These are phyloP conservation scores for Trichosporon sp. DNA, from an alignment of 1,284 basidiomycete species.

Conservation along the genomic window DNA sequence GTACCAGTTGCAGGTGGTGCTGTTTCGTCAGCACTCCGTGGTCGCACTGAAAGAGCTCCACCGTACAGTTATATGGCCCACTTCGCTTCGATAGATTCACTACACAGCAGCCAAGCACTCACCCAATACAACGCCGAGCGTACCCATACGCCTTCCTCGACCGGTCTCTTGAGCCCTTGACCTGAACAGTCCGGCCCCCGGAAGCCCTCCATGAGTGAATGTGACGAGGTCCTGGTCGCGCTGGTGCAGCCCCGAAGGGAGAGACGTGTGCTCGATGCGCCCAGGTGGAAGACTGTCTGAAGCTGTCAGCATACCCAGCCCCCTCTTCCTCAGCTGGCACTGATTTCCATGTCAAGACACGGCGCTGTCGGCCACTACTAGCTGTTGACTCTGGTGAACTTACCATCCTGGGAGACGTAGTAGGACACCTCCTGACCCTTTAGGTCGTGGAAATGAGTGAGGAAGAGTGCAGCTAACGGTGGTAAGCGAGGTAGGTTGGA, in stretches of 20 bases:
- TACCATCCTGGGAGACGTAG: conserved; percentile 34
- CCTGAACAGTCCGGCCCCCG: conserved; percentile 35
- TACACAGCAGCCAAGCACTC: too few species aligned
- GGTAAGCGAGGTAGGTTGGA: conserved; percentile 23
- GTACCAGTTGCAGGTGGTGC: not conserved
- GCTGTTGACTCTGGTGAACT: not conserved
- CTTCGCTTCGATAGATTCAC: too few species aligned
- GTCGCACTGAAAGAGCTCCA: not conserved
- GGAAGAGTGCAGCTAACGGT: conserved; percentile 39
- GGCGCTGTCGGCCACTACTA: too few species aligned
- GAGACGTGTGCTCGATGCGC: conserved; percentile 36
- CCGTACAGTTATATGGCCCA: too few species aligned
- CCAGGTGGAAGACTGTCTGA: conserved; percentile 22
- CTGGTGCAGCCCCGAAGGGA: conserved; percentile 41
- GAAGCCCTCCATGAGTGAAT: conserved; percentile 30
- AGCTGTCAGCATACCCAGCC: not conserved
- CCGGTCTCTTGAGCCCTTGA: conserved; percentile 25
- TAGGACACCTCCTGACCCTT: conserved; percentile 40
- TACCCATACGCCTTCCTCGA: conserved; percentile 42
- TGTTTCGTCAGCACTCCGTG: not conserved
- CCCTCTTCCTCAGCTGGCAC: too few species aligned
- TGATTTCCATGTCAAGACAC: too few species aligned
- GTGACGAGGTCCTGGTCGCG: conserved; percentile 32
- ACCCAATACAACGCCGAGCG: conserved; percentile 40
- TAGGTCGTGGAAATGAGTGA: conserved; percentile 46